Conservation (phyloP, 331 rosid genomes). For the Ulmus americana region DNA sequence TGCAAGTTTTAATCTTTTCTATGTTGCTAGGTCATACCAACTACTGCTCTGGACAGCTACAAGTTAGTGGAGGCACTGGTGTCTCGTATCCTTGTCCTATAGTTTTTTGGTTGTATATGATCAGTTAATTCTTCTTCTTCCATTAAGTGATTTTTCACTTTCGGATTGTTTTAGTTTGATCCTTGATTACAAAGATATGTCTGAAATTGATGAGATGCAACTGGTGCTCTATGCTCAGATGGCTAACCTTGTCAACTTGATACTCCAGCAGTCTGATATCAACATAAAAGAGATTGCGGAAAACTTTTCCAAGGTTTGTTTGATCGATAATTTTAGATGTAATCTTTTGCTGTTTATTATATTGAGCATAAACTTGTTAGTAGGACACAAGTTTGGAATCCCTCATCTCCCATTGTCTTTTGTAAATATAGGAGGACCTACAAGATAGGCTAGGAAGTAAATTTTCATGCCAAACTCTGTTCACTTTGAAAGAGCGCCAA, state of each 20-base stretch:
- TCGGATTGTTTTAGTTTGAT: conserved; percentile 36
- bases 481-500: not conserved
- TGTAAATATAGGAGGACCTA: not conserved
- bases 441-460: not conserved
- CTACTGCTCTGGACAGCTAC: conserved; percentile 57
- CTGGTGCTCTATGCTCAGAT: conserved; percentile 81
- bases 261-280: conserved; percentile 67
- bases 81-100: conserved; percentile 61
- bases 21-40: conserved; percentile 50
- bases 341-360: not conserved
- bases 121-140: conserved; percentile 15
- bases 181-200: conserved; percentile 48
- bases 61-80: conserved; percentile 74
- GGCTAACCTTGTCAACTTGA: conserved; percentile 77
- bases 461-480: not conserved
- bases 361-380: not conserved
- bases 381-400: no score
- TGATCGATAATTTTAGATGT: conserved; percentile 3
- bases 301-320: conserved; percentile 67
- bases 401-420: not conserved
- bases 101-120: conserved; percentile 17
- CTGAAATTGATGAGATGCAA: conserved; percentile 64
- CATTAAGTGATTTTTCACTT: not conserved
- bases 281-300: conserved; percentile 72
- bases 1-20: not conserved